Conservation (phyloP, 495 filamentous ascomycete genomes). For the Penicillium angulare region DNA sequence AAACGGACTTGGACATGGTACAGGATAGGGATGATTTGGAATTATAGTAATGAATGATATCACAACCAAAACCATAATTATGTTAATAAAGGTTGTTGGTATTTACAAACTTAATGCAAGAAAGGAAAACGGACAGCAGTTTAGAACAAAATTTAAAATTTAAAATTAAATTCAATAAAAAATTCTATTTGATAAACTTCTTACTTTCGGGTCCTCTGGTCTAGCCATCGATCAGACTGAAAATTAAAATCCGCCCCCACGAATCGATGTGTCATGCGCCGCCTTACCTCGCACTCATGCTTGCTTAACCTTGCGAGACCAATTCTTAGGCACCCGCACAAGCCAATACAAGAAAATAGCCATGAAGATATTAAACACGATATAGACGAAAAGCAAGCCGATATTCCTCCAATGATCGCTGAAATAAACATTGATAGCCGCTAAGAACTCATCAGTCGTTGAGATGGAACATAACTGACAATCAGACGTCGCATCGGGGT, state of each 20-base stretch:
- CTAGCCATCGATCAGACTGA: too few relatives aligned
- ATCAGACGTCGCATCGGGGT: slow-evolving; percentile 46
- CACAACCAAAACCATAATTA: too few relatives aligned
- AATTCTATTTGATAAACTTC: too few relatives aligned
- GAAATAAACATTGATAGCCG: slow-evolving; percentile 46
- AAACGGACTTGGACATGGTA: background rate
- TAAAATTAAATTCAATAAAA: background rate
- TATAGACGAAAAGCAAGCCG: slow-evolving; percentile 66
- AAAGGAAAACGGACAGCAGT: too few relatives aligned
- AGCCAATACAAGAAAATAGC: slow-evolving; percentile 79
- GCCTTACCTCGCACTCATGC: slow-evolving; percentile 2
- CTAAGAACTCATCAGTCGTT: slow-evolving; percentile 63
- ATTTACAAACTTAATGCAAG: too few relatives aligned
- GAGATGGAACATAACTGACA: slow-evolving; percentile 63
- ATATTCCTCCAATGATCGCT: slow-evolving; percentile 67
- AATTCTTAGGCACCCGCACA: slow-evolving; percentile 70
- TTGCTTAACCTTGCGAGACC: slow-evolving; percentile 43
- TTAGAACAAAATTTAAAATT: too few relatives aligned
- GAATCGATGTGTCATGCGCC: background rate
- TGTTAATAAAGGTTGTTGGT: too few relatives aligned
- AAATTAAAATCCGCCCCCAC: background rate
- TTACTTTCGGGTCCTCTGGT: too few relatives aligned
- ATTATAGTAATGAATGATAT: too few relatives aligned
- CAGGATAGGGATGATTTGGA: too few relatives aligned
- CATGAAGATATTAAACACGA: slow-evolving; percentile 73